Base-by-base conservation (phyloP, 768 basidiomycete species). In the Collybia sordida region DNA sequence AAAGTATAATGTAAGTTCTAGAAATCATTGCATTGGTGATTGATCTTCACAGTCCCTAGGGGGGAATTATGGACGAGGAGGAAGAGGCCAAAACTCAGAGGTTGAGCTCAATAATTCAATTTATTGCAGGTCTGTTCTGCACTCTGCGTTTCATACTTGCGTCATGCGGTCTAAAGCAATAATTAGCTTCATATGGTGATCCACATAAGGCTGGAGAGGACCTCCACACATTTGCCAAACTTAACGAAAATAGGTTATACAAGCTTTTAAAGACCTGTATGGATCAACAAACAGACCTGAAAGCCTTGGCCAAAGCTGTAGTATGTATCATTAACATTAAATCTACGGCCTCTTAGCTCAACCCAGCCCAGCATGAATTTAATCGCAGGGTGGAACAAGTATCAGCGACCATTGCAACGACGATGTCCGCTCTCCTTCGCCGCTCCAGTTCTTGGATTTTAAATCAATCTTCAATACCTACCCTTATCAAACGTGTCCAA, bases 11-110 rank as follows among this genome's bases (percentile, higher is more conserved):
- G 95, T 95, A 53, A 51, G 89, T 19, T 9, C 21, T n/a, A 23
- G 28, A 37, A 19, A 23, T 49, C 35, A 4, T 19, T 28, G n/a
- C 25, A 11, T 21, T 2, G 5, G 9, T 6, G 14, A 22, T 23
- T 45, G 12, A 24, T 40, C 55, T 22, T 58, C 45, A 35, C 25
- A n/a, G 6, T 5, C 35, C 4, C 35, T 53, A 97, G 93, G 94
- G 93, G 1, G 96, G 96, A 0, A 77, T 93, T 39, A 89, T 97
- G 43, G 94, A 97, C 58, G 81, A 88, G 53, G 75, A 93, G 53
- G 90, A 90, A 60, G 88, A 89, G 39, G 60, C 61, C 1, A 70
- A 90, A 37, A 71, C 67, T 9, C 76, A 73, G 14, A 75, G 74
- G 42, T 72, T 97, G 25, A 79, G 80, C 37, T 58, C 56, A 4